Base-by-base conservation (phyloP, 2,329 filamentous ascomycete species). In the Alternaria ventricosa region DNA sequence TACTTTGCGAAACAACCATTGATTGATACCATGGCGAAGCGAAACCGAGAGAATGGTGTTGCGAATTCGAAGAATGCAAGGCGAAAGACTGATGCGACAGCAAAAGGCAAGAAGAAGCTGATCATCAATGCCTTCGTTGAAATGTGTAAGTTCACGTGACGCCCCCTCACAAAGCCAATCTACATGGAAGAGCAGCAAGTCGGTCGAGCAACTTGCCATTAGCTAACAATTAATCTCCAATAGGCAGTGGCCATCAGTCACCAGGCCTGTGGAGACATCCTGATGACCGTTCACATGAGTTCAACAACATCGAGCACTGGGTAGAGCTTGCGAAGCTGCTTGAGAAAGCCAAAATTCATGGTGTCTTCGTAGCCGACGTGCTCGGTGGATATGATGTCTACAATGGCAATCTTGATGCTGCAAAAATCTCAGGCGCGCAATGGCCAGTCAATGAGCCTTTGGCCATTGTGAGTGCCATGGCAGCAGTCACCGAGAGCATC, bases 371-470 rank as follows among this genome's bases (percentile, higher is more conserved):
- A 55, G 80, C 80, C 20, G 80, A 82, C 61, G 79, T 80, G 4
- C 82, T 91, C 78, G 75, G 74, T 63, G 88, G 88, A 6, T 91
- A 92, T 72, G 89, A 92, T 80, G 88, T 92, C 5, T 92, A 91
- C 78, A 87, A 88, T 63, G 86, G 88, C 5, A 89, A 87, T 63
- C 82, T 91, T 3, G 84, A 86, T 4, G 86, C 89, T 0, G 87
- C 88, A 0, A 85, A 90, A 53, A 75, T 84, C 1, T 87, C 88
- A 0, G 90, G 88, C 1, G 88, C 89, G 0, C 90, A 92, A 76
- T 92, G 88, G 85, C 90, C 90, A 0, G 87, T 91, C n/a, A 91
- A 90, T 63, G 89, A 92, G 73, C 89, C 89, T 0, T 72, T 92
- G 2, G 84, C 86, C 2, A 84, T 89, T 3, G 82, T 92, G 0